Base-by-base conservation (phyloP, 176 grass and related monocot genomes). In the Ensete ventricosum region DNA sequence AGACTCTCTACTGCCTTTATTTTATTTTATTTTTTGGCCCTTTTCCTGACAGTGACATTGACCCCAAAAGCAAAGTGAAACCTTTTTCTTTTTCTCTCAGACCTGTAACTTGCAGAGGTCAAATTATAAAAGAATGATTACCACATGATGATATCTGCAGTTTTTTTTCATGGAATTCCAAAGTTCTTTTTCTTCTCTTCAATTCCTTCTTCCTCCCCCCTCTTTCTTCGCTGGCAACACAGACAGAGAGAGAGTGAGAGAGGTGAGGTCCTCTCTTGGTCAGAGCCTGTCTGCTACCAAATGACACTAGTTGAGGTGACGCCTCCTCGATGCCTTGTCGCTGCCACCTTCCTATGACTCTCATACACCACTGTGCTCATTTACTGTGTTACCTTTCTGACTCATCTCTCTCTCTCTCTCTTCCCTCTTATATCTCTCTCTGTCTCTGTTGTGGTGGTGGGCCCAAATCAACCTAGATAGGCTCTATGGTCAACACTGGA, bases 81-180 rank as follows among this genome's bases (percentile, higher is more conserved):
- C 26, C 14, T 55, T 75, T 59, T 60, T 17, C 1, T 55, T 49
- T n/a, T 49, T 54, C n/a, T 54, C 5, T 29, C 57, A 55, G 48
- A 55, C 23, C 52, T 3, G 17, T 7, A 29, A 22, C 76, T 14
- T 34, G 34, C 72, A 51, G 25, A 9, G 11, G 25, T 77, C 55
- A 71, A 81, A 80, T 80, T 80, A 81, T 77, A 77, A 72, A 71
- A 77, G 73, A 85, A 85, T 85, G 73, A 85, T 80, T 76, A 85
- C 50, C 72, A 55, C 75, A 85, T 81, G 83, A 85, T 85, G 77
- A 53, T 52, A 52, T 50, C 14, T 71, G 68, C 6, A 48, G 22
- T 22, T n/a, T 48, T 8, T 14, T 8, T 11, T 1, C 29, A 50
- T 17, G 50, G 50, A 11, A n/a, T 17, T 51, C 7, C 29, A 19